Conservation (phyloP, 2,329 filamentous ascomycete species). For the Byssothecium circinans region DNA sequence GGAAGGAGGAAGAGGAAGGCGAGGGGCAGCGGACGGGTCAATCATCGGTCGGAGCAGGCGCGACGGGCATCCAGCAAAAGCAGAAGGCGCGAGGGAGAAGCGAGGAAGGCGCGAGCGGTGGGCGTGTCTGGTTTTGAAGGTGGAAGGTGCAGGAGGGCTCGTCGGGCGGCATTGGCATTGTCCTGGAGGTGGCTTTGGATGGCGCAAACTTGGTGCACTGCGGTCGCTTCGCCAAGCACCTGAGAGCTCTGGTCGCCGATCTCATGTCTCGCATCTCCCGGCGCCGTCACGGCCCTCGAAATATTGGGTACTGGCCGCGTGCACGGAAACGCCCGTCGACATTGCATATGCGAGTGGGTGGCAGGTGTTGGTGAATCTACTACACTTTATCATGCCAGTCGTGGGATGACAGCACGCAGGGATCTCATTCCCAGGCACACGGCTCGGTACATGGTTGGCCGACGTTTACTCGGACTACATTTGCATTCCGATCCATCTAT, state of each 20-base stretch:
- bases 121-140: constrained; percentile 1
- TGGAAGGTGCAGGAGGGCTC: no score
- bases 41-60: constrained; percentile 26
- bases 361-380: no score
- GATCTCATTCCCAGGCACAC: no score
- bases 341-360: no score
- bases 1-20: constrained; percentile 18
- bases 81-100: not conserved
- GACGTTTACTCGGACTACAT: no score
- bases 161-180: no score
- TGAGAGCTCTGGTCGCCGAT: not conserved
- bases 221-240: not conserved
- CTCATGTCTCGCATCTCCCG: not conserved
- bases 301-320: no score
- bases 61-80: not conserved
- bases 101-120: not conserved
- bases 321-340: no score
- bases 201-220: not conserved
- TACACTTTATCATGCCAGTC: no score
- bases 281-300: no score
- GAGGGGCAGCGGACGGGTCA: constrained; percentile 24
- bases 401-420: no score
- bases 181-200: not conserved
- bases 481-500: not conserved
- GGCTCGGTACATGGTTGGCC: no score